Evolutionary conservation across 768 basidiomycete genomes (phyloP).

Genomic region (Trametes cinnabarina): DNA sequence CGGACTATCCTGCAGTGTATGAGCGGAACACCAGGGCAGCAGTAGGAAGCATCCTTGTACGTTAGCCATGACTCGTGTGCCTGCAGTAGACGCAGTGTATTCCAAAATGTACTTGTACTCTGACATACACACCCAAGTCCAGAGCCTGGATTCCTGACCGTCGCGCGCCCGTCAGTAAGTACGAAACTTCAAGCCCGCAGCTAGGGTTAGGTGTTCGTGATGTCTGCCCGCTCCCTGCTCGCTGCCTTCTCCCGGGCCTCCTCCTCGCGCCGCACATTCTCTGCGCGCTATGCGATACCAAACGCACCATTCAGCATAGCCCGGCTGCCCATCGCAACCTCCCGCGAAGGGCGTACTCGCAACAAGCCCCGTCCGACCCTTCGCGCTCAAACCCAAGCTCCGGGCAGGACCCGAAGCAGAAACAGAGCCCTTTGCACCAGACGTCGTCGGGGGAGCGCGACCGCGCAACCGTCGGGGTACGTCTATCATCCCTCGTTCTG

Average conservation of each 20-base stretch:
- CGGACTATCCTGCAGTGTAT: too few species aligned
- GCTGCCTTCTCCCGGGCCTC: not conserved
- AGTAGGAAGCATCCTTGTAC: too few species aligned
- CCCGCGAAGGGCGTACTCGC: conserved; percentile 14
- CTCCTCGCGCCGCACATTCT: not conserved
- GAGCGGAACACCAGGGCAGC: too few species aligned
- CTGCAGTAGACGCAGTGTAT: too few species aligned
- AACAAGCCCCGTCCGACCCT: not conserved
- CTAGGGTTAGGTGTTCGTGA: conserved; percentile 17
- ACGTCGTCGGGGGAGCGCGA: conserved; percentile 22
- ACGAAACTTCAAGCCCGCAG: not conserved
- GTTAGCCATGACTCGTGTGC: too few species aligned
- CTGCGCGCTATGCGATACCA: not conserved
- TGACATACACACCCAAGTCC: too few species aligned
- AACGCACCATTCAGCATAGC: not conserved
- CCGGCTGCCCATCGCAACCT: too few species aligned
- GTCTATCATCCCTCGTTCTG: not conserved
- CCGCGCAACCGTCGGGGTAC: conserved; percentile 22
- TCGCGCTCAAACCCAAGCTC: not conserved
- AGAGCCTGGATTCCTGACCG: too few species aligned
- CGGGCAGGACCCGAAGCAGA: conserved; percentile 12
- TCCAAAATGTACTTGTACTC: too few species aligned
- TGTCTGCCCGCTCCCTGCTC: conserved; percentile 16
- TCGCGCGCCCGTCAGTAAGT: not conserved
- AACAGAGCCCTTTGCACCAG: conserved; percentile 13